These are phyloP conservation scores for Termitomyces sp. DNA, from an alignment of 768 basidiomycete species.

Conservation along the genomic window DNA sequence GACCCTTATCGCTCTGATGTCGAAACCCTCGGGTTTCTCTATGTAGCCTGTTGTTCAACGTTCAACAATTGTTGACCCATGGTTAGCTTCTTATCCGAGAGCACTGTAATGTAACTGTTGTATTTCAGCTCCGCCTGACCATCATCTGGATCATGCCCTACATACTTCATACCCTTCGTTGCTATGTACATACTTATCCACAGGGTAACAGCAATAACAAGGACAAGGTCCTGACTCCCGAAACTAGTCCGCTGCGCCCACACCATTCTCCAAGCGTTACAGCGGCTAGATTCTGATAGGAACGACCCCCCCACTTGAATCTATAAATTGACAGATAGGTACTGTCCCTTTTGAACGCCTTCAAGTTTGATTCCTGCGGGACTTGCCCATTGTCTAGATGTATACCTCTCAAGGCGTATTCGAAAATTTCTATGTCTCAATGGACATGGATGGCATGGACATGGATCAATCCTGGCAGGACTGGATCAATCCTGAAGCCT, in stretches of 20 bases:
- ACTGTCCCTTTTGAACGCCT: background rate
- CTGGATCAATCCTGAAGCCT: constrained; percentile 8
- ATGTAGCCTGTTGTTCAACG: background rate
- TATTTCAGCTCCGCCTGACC: background rate
- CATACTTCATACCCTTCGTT: too few species aligned
- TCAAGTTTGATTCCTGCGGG: background rate
- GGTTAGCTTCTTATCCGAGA: background rate
- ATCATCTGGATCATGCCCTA: background rate
- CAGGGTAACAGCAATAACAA: background rate
- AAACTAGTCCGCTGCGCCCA: constrained; percentile 2
- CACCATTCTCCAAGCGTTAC: background rate
- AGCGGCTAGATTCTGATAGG: background rate
- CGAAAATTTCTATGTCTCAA: background rate
- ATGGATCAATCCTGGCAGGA: constrained; percentile 6
- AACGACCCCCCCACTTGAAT: background rate
- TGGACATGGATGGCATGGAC: background rate
- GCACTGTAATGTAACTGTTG: background rate
- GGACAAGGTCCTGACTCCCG: constrained; percentile 3
- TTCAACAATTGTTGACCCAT: too few species aligned
- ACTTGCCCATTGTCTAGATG: background rate
- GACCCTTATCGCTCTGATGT: background rate
- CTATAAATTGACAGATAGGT: background rate
- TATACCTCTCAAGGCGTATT: background rate
- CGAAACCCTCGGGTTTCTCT: background rate
- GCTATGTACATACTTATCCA: too few species aligned